Evolutionary conservation across 805 yeast species (phyloP), one percentile per base, ranked within the genome.

Genomic region (Metschnikowia orientalis): DNA sequence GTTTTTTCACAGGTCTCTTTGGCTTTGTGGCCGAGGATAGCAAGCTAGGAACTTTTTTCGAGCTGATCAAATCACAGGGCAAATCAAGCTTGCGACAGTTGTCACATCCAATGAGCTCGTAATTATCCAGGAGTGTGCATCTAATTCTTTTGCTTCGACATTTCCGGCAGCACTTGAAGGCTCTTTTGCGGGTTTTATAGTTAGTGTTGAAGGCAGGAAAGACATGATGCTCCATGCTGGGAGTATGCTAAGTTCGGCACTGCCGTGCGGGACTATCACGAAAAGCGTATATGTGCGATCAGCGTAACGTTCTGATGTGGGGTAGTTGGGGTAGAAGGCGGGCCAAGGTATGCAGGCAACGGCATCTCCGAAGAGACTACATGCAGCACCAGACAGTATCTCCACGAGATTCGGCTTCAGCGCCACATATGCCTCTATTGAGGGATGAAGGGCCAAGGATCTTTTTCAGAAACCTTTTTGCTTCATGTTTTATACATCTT

Each of bases 141-240:
- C 50, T 38, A 19, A 38, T 42, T 14, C 70, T 45, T 17, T 62
- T 49, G 5, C 58, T 50, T 30, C 66, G 55, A 47, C 70, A 63
- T 39, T 54, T 63, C 30, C 54, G 56, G 41, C 70, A 63, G 27
- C 70, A 68, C 42, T 57, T 54, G 48, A 60, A 64, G 3, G 64
- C 66, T 8, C 70, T 48, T 36, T 64, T 65, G n/a, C 70, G 59
- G 18, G 53, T 53, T 28, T 69, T 56, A 43, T 61, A 63, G 38
- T 50, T 61, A 12, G 50, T 56, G 42, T 65, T 56, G 46, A 65
- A 63, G 15, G 70, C 69, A 4, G 70, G 70, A 32, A 63, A 63
- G 33, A 63, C 71, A 44, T 56, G 54, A 29, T 28, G 32, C 26
- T 29, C 32, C 65, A 63, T 62, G 23, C n/a, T n/a, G n/a, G n/a